phyloP scores from a whole-genome alignment of 208 protist genomes.

The Leishmania amazonensis region DNA sequence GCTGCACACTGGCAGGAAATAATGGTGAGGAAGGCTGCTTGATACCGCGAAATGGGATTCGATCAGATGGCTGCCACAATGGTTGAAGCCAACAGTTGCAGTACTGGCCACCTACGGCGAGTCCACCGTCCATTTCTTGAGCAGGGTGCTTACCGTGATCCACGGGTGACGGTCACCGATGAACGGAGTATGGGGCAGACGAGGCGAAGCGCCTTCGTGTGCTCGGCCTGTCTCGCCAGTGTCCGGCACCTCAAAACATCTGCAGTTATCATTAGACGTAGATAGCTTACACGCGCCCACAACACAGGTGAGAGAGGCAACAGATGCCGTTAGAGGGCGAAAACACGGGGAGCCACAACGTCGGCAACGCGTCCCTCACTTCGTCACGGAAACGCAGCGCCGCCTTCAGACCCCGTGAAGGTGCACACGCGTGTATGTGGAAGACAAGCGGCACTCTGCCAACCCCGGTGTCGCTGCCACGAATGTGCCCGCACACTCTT shows the following conservation, averaged over 20 bases:
- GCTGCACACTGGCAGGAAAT: background rate
- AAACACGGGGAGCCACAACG: background rate
- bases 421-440: background rate
- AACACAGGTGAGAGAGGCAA: background rate
- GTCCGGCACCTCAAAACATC: background rate
- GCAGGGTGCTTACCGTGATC: background rate
- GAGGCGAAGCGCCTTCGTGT: background rate
- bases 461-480: no score
- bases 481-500: background rate
- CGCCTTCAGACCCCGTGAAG: background rate
- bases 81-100: background rate
- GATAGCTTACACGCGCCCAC: background rate
- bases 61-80: background rate
- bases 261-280: background rate
- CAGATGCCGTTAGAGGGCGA: background rate
- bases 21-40: background rate
- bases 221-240: background rate
- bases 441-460: no score
- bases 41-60: background rate
- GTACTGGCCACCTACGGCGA: background rate
- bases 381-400: background rate
- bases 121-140: background rate
- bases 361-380: no score
- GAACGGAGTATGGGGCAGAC: background rate
- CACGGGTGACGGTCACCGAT: background rate